These are phyloP conservation scores for Dissophora globulifera DNA, from an alignment of 192 early-diverging fungal genomes.

Conservation along the genomic window DNA sequence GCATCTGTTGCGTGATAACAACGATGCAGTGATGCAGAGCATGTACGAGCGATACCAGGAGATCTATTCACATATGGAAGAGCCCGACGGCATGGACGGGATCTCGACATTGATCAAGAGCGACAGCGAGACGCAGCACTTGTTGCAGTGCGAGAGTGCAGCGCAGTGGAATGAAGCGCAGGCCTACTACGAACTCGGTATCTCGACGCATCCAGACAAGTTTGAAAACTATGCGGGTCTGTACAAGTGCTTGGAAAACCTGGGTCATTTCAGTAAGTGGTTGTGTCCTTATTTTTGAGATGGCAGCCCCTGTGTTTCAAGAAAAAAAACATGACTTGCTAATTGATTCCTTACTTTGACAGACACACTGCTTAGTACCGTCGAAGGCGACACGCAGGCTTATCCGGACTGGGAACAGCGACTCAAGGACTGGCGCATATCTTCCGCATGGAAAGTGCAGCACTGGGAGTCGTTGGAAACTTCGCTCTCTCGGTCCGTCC, in stretches of 20 bases:
- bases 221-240: slow-evolving; percentile 65
- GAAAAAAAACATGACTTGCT: neutral
- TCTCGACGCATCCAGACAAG: slow-evolving; percentile 57
- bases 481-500: slow-evolving; percentile 50
- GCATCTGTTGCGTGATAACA: slow-evolving; percentile 17
- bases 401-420: slow-evolving; percentile 63
- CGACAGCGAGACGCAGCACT: slow-evolving; percentile 69
- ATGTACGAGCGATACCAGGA: slow-evolving; percentile 64
- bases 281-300: neutral
- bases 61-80: slow-evolving; percentile 75
- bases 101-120: slow-evolving; percentile 62
- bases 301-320: neutral
- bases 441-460: slow-evolving; percentile 73
- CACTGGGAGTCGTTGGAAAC: slow-evolving; percentile 66
- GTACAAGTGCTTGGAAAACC: slow-evolving; percentile 74
- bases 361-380: slow-evolving; percentile 23
- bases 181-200: slow-evolving; percentile 67
- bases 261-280: slow-evolving; percentile 76
- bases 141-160: slow-evolving; percentile 69
- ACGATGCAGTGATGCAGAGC: slow-evolving; percentile 15
- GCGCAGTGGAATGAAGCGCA: slow-evolving; percentile 76
- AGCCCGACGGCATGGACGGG: slow-evolving; percentile 77
- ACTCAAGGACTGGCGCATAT: slow-evolving; percentile 62
- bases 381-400: slow-evolving; percentile 23
- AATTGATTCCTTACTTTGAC: neutral